Evolutionary conservation across 495 filamentous ascomycete genomes (phyloP), one percentile per base, ranked within the genome.

Genomic region (Friedmanniomyces endolithicus): DNA sequence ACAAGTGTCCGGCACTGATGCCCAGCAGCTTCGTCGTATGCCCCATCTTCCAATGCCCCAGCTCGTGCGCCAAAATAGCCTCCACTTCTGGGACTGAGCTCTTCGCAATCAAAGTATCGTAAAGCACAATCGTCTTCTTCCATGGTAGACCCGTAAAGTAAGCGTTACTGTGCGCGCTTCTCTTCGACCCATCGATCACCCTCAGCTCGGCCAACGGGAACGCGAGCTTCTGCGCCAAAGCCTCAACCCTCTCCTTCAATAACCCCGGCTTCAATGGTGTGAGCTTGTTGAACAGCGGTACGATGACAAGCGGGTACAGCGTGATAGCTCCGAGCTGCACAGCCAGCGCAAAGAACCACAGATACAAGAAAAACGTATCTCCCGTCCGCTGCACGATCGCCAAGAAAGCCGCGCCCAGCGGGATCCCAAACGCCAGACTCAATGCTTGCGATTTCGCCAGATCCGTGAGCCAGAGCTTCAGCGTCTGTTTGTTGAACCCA

Each of bases 91-190:
- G 78, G 1, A 83, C 80, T 60, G 88, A 80, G 67, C 83, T 90
- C 76, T 97, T 94, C 69, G 96, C 90, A 50, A 98, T 89, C 59
- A 98, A 70, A 11, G 92, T 98, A 65, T 98, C 92, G 63, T 94
- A 98, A 66, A 98, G 94, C 62, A 98, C 92, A 71, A 98, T 98
- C 74, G 95, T 92, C 79, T 98, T 98, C 79, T 95, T 96, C 90
- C 92, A 97, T 7, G 92, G 92, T 52, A 98, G 77, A 50, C 92
- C 92, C 59, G 92, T 95, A 72, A 98, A 98, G 71, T 97, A 98
- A 44, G 92, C 92, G 65, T 98, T 98, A 74, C 86, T 94, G 72
- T 98, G 92, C 27, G 92, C 88, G 63, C 85, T 90, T 58, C 92
- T 83, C 78, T 95, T 96, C 75, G 88, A 95, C 29, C 92, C 94